These are phyloP conservation scores for Echinochloa phyllopogon DNA, from an alignment of 176 grass and related monocot genomes.

Conservation along the genomic window DNA sequence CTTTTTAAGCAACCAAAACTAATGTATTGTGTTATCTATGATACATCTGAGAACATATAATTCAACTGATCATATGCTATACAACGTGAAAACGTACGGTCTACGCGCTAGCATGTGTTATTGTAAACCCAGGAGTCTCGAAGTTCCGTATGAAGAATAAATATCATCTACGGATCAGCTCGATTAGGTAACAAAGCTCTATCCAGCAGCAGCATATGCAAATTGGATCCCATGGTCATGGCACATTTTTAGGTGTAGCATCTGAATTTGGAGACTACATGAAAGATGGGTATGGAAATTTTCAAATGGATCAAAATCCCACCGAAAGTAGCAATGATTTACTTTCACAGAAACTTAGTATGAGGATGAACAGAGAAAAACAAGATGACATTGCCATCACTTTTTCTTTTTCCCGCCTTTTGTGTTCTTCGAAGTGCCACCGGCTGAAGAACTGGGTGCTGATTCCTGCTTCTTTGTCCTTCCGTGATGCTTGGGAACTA, in stretches of 20 bases:
- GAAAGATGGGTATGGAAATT: background rate
- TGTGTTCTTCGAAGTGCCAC: conserved; percentile 46
- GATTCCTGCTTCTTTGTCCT: conserved; percentile 89
- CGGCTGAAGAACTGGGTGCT: conserved; percentile 35
- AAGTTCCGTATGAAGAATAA: no score
- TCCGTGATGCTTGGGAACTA: conserved; percentile 92
- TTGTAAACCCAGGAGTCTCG: no score
- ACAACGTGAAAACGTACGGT: no score
- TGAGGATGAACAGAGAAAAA: conserved; percentile 34
- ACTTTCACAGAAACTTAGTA: background rate
- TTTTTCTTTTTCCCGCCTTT: conserved; percentile 88
- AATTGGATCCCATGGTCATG: background rate
- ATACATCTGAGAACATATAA: no score
- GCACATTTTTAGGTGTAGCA: background rate
- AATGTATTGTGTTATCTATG: no score
- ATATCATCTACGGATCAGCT: background rate
- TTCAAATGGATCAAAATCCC: conserved; percentile 15
- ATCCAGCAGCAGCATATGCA: background rate
- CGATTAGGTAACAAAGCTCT: background rate
- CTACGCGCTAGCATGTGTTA: no score
- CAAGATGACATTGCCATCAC: conserved; percentile 27
- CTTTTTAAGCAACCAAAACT: no score
- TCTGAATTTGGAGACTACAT: conserved; percentile 30
- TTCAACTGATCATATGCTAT: no score
- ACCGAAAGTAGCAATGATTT: background rate